Conservation (phyloP, 805 yeast species). For the Wickerhamiella musiphila region DNA sequence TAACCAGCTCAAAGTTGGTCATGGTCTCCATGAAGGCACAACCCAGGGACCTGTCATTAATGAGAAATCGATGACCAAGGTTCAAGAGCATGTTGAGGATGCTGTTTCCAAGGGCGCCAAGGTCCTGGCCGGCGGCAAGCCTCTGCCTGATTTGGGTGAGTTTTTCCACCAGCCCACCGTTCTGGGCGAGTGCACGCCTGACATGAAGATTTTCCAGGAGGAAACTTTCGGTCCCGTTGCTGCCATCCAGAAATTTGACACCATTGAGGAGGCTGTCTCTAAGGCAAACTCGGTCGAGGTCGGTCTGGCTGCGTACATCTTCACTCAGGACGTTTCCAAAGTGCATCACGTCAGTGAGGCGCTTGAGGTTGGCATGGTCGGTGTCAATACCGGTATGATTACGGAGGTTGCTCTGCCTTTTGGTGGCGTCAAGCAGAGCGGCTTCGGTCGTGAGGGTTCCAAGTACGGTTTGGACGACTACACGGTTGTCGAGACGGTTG, state of each 20-base stretch:
- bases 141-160: constrained; percentile 38
- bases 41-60: constrained; percentile 70
- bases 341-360: constrained; percentile 47
- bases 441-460: constrained; percentile 70
- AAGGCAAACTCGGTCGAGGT: constrained; percentile 51
- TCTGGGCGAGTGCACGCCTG: constrained; percentile 37
- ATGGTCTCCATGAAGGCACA: constrained; percentile 38
- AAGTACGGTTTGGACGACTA: constrained; percentile 63
- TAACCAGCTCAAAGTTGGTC: constrained; percentile 35
- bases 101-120: constrained; percentile 52
- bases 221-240: constrained; percentile 77
- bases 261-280: constrained; percentile 46
- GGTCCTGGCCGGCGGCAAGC: constrained; percentile 42
- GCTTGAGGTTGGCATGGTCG: constrained; percentile 66
- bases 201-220: constrained; percentile 32
- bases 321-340: constrained; percentile 35
- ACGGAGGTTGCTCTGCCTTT: constrained; percentile 34
- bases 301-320: constrained; percentile 68
- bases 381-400: constrained; percentile 58
- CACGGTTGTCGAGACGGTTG: constrained; percentile 42
- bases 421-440: constrained; percentile 67
- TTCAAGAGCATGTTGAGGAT: constrained; percentile 43
- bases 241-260: constrained; percentile 43
- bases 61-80: constrained; percentile 42
- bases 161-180: constrained; percentile 55